These are phyloP conservation scores for Talaromyces stipitatus DNA, from an alignment of 495 filamentous ascomycete genomes.

Conservation along the genomic window DNA sequence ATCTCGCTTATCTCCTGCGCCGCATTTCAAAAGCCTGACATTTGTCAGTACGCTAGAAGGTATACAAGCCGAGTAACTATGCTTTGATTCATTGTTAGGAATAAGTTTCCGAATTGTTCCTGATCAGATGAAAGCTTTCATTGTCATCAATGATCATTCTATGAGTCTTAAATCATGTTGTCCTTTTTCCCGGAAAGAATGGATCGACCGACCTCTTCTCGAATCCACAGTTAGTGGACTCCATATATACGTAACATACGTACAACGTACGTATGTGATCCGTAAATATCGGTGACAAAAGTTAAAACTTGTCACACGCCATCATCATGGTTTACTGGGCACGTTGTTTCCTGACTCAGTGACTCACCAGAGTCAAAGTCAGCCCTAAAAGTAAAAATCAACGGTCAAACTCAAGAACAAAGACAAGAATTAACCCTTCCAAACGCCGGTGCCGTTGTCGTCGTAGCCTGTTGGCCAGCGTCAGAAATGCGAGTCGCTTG, in stretches of 20 bases:
- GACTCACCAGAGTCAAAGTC: not conserved
- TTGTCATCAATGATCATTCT: too few relatives aligned
- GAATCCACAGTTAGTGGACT: too few relatives aligned
- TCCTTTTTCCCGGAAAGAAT: too few relatives aligned
- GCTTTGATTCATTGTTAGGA: not conserved
- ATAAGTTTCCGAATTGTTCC: too few relatives aligned
- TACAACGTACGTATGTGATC: not conserved
- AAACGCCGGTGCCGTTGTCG: too few relatives aligned
- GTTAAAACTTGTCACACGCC: not conserved
- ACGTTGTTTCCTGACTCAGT: not conserved
- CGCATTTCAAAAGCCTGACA: not conserved
- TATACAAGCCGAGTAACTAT: not conserved
- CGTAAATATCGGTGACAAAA: not conserved
- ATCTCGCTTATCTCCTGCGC: conserved; percentile 1
- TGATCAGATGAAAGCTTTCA: too few relatives aligned
- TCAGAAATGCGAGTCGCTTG: too few relatives aligned
- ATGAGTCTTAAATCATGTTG: too few relatives aligned
- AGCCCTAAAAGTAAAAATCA: not conserved
- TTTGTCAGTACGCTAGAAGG: not conserved
- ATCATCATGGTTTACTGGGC: not conserved
- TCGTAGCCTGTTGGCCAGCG: too few relatives aligned
- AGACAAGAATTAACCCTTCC: not conserved
- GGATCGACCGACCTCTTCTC: too few relatives aligned
- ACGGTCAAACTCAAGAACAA: not conserved
- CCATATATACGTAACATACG: not conserved